phyloP scores from a whole-genome alignment of 2,329 filamentous ascomycete species.

The Cladosporium sp. region DNA sequence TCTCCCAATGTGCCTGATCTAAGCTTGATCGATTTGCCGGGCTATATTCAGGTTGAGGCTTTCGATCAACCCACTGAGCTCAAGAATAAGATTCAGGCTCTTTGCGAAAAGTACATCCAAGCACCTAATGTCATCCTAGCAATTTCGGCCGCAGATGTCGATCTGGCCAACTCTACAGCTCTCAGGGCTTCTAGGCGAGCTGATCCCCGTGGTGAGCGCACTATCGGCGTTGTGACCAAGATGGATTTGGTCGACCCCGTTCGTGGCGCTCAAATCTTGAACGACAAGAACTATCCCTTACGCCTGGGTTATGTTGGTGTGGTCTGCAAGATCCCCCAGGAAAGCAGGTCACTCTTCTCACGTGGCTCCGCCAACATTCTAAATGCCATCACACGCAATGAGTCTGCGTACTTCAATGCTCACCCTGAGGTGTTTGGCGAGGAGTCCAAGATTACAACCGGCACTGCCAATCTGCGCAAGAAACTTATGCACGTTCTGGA shows the following conservation, averaged over 20 bases:
- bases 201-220: constrained; percentile 89
- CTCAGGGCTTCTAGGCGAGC: constrained; percentile 84
- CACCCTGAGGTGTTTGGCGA: constrained; percentile 78
- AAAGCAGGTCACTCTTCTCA: constrained; percentile 69
- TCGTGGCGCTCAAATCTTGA: constrained; percentile 73
- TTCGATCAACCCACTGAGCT: constrained; percentile 85
- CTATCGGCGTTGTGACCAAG: constrained; percentile 98
- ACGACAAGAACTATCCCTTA: constrained; percentile 87
- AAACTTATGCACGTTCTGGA: constrained; percentile 97
- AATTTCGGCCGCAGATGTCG: constrained; percentile 95
- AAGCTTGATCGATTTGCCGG: constrained; percentile 91
- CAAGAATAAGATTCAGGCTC: constrained; percentile 91
- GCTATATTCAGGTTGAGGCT: constrained; percentile 94
- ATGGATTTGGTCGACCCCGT: constrained; percentile 92
- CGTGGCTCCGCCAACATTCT: constrained; percentile 76
- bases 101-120: constrained; percentile 98
- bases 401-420: constrained; percentile 78
- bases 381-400: constrained; percentile 78
- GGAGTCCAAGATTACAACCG: constrained; percentile 68
- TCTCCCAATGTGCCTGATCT: constrained; percentile 93
- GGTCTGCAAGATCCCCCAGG: constrained; percentile 72
- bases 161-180: constrained; percentile 93
- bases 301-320: constrained; percentile 96
- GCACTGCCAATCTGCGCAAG: constrained; percentile 81
- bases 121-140: constrained; percentile 93